Percentiles rank a stretch among this genome's conserved stretches.
Evolutionary conservation across 2,329 filamentous ascomycete genomes (phyloP).

Genomic region (Aschersonia sp.): DNA sequence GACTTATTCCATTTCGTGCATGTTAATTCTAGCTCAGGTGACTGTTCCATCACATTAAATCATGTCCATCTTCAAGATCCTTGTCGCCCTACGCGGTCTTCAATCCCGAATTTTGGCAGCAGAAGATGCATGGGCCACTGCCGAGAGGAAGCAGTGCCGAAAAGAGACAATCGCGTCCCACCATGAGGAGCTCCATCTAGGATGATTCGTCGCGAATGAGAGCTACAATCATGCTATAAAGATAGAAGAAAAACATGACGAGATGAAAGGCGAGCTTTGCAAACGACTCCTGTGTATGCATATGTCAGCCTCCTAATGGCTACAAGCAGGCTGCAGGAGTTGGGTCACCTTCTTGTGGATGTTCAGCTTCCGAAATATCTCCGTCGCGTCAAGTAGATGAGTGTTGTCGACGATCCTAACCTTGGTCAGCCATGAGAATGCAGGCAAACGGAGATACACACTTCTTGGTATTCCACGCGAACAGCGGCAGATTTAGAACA

Average conservation of each 20-base stretch:
- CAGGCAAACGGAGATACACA: conserved; percentile 32
- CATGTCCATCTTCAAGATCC: no score
- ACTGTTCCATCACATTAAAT: no score
- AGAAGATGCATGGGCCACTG: no score
- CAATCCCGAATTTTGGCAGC: no score
- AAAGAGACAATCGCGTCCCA: no score
- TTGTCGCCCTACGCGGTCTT: no score
- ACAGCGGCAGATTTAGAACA: conserved; percentile 77
- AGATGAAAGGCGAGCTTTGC: conserved; percentile 98
- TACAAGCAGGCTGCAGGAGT: background rate
- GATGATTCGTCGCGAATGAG: conserved; percentile 89
- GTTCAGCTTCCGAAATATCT: conserved; percentile 98
- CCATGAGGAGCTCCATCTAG: conserved; percentile 29
- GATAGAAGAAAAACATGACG: conserved; percentile 99
- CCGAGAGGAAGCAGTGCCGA: no score
- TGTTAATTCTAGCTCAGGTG: no score
- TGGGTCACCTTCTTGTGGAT: conserved; percentile 83
- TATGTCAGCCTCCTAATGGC: background rate
- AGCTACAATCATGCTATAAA: conserved; percentile 97
- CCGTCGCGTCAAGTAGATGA: conserved; percentile 90
- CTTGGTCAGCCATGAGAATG: background rate
- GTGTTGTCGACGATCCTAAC: conserved; percentile 88
- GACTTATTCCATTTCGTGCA: no score
- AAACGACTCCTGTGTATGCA: conserved; percentile 71
- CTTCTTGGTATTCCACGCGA: conserved; percentile 97